phyloP scores from a whole-genome alignment of 192 early-diverging fungal species.

The Coemansia brasiliensis region DNA sequence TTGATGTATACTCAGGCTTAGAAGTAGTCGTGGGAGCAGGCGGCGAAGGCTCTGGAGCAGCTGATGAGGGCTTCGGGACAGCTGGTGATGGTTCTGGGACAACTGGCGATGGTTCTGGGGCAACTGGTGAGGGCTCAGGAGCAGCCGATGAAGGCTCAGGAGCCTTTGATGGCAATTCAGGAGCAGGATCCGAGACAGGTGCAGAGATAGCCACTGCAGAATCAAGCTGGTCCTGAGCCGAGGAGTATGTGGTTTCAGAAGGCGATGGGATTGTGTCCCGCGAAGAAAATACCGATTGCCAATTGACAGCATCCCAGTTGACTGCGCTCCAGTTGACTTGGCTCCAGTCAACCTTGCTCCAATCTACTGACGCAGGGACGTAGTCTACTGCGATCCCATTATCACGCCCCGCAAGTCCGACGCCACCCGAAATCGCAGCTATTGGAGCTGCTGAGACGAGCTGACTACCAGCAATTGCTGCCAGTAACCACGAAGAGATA shows the following conservation, averaged over 20 bases:
- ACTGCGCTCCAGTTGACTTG: conserved; percentile 21
- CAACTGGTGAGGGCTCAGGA: not conserved
- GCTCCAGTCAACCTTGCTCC: conserved; percentile 28
- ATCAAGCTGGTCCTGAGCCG: not conserved
- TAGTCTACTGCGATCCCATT: conserved; percentile 20
- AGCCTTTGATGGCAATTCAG: too few species aligned
- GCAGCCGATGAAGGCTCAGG: not conserved
- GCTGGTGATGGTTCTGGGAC: not conserved
- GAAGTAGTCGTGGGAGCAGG: conserved; percentile 3
- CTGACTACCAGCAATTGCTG: conserved; percentile 9
- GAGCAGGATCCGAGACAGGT: not conserved
- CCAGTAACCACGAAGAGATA: conserved; percentile 3
- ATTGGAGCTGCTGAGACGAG: conserved; percentile 8
- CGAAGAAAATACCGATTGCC: conserved; percentile 22
- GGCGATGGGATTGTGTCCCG: not conserved
- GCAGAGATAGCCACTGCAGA: not conserved
- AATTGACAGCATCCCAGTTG: conserved; percentile 29
- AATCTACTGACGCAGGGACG: conserved; percentile 24
- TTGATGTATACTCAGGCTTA: not conserved
- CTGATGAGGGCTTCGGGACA: not conserved
- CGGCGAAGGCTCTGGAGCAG: not conserved
- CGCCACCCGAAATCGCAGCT: not conserved
- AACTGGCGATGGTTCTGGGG: not conserved
- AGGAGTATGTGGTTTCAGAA: not conserved
- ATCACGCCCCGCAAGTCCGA: not conserved